Conservation (phyloP, 352 stramenopile species). For the Globisporangium uncinulatum region DNA sequence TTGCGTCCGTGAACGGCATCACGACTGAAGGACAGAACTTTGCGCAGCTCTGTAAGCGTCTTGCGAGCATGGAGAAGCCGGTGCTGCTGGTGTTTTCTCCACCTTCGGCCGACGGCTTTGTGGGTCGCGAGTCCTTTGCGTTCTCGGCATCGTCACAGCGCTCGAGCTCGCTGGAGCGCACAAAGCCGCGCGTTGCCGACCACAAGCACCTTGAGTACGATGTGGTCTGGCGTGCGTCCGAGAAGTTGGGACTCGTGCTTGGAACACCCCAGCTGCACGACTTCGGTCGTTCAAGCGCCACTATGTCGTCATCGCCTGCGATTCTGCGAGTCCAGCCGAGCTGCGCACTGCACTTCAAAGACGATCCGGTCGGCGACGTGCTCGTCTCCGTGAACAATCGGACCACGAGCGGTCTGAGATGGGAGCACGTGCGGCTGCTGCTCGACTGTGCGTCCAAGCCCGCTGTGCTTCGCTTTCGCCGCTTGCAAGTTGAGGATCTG, state of each 20-base stretch:
- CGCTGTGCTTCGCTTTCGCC: conserved; percentile 29
- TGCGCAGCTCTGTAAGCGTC: conserved; percentile 24
- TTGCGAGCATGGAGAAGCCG: conserved; percentile 36
- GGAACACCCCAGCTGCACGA: not conserved
- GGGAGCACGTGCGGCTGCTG: conserved; percentile 22
- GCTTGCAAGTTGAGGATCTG: not conserved
- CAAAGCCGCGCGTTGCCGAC: not conserved
- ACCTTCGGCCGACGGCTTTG: conserved; percentile 13
- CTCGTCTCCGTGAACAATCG: conserved; percentile 35
- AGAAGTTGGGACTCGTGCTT: conserved; percentile 13
- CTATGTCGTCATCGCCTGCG: not conserved
- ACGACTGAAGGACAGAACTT: conserved; percentile 22
- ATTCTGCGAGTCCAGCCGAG: conserved; percentile 12
- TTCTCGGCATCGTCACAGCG: conserved; percentile 5
- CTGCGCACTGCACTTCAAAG: conserved; percentile 26
- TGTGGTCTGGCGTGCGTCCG: conserved; percentile 6
- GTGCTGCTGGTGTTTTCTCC: conserved; percentile 44
- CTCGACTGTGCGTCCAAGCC: conserved; percentile 28
- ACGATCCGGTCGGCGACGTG: conserved; percentile 26
- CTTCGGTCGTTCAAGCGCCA: not conserved
- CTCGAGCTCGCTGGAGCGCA: not conserved
- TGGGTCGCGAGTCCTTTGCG: conserved; percentile 7
- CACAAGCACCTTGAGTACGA: conserved; percentile 11
- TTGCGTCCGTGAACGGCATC: conserved; percentile 48
- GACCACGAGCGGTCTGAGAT: conserved; percentile 18